These are phyloP conservation scores for Suhomyces bribrorum DNA, from an alignment of 1,139 yeast species.

Conservation along the genomic window DNA sequence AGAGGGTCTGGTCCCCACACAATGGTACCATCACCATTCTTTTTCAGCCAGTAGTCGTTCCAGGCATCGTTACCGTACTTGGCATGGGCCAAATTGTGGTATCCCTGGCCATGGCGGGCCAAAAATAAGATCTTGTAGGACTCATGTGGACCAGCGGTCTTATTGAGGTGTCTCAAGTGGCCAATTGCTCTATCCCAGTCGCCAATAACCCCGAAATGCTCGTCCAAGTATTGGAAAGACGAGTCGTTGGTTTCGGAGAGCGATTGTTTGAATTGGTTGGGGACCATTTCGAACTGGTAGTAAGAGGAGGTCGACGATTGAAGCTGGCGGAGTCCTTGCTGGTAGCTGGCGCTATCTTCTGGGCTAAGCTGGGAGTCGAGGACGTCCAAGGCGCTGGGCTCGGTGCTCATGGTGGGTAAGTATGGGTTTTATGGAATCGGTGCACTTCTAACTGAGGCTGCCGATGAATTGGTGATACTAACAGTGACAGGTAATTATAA, in stretches of 20 bases:
- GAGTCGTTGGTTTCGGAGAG: constrained; percentile 37
- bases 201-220: constrained; percentile 38
- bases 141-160: constrained; percentile 19
- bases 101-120: constrained; percentile 52
- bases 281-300: constrained; percentile 44
- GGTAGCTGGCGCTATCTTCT: constrained; percentile 13
- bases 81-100: constrained; percentile 45
- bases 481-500: too few species aligned
- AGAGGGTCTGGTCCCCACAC: constrained; percentile 53
- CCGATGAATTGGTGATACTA: too few species aligned
- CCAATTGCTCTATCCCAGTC: constrained; percentile 35
- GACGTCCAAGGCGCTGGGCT: constrained; percentile 16
- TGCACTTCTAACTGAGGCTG: too few species aligned
- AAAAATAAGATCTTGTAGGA: constrained; percentile 42
- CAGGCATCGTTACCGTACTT: constrained; percentile 45
- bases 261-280: constrained; percentile 42
- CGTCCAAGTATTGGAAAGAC: constrained; percentile 38
- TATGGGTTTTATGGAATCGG: background rate
- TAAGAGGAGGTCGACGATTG: constrained; percentile 8
- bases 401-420: constrained; percentile 11
- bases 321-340: constrained; percentile 4
- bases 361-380: constrained; percentile 16
- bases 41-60: constrained; percentile 46
- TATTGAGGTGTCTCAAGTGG: constrained; percentile 32
- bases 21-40: constrained; percentile 44